These are phyloP conservation scores for Populus hybrid DNA, from an alignment of 441 rosid species.

Conservation along the genomic window DNA sequence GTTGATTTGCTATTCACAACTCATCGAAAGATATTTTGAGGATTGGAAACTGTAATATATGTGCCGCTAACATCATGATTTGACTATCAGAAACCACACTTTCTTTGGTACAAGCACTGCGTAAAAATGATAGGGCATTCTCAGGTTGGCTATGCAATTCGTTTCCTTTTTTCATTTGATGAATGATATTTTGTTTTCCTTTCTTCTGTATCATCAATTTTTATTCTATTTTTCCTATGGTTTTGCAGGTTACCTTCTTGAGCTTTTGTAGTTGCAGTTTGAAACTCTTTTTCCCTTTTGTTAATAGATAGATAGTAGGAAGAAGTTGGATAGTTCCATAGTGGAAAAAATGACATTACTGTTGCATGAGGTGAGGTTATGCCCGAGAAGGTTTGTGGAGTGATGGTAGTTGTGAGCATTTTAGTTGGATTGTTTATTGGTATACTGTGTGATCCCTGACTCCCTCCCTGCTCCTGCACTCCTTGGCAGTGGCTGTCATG, in stretches of 20 bases:
- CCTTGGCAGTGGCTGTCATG: slow-evolving; percentile 30
- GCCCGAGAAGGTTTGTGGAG: slow-evolving; percentile 23
- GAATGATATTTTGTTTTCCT: not conserved
- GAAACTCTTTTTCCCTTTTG: slow-evolving; percentile 15
- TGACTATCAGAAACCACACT: slow-evolving; percentile 11
- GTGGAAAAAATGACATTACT: slow-evolving; percentile 15
- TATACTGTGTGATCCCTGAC: slow-evolving; percentile 2
- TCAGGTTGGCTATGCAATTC: slow-evolving; percentile 29
- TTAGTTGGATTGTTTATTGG: not conserved
- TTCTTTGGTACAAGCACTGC: slow-evolving; percentile 14
- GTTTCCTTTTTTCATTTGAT: not conserved
- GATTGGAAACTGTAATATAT: slow-evolving; percentile 12
- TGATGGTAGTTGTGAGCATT: not conserved
- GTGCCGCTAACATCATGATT: slow-evolving; percentile 4
- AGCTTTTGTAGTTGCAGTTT: slow-evolving; percentile 13
- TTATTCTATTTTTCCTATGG: not conserved
- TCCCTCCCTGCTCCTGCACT: not conserved
- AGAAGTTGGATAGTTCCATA: slow-evolving; percentile 19
- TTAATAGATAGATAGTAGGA: slow-evolving; percentile 26
- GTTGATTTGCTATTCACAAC: slow-evolving; percentile 20
- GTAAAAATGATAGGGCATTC: slow-evolving; percentile 14
- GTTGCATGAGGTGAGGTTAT: slow-evolving; percentile 9
- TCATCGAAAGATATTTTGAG: slow-evolving; percentile 16
- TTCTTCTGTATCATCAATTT: not conserved
- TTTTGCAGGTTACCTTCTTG: slow-evolving; percentile 28